Percentiles rank a stretch among this genome's conserved stretches.
Evolutionary conservation across 2,329 filamentous ascomycete genomes (phyloP).

Genomic region (Phialemoniopsis sp.): DNA sequence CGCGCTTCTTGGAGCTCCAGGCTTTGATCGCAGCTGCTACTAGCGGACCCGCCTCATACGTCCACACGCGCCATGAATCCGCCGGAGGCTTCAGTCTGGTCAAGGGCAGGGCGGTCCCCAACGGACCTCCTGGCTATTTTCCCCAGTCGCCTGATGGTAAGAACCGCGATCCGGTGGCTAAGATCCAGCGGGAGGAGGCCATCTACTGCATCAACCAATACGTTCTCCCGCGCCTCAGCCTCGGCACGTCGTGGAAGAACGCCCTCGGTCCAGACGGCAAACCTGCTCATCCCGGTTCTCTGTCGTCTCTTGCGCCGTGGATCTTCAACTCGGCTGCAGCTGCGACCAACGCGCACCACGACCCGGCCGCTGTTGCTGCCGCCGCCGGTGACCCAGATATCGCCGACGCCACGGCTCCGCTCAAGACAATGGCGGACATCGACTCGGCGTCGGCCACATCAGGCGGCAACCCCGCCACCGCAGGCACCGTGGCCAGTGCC

Average conservation of each 20-base stretch:
- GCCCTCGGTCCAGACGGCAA: too few species aligned
- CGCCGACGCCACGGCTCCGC: background rate
- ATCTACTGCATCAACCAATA: slow-evolving; percentile 68
- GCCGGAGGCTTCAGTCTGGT: slow-evolving; percentile 57
- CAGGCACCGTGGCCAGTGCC: background rate
- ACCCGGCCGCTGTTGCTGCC: background rate
- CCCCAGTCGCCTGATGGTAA: slow-evolving; percentile 38
- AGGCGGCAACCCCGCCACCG: background rate
- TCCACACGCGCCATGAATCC: slow-evolving; percentile 50
- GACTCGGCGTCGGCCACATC: background rate
- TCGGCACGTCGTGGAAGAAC: slow-evolving; percentile 32
- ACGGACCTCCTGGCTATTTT: slow-evolving; percentile 59
- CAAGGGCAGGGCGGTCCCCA: slow-evolving; percentile 61
- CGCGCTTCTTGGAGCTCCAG: slow-evolving; percentile 67
- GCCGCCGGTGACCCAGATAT: slow-evolving; percentile 1
- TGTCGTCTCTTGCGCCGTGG: slow-evolving; percentile 52
- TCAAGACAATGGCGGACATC: background rate
- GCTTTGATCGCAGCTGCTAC: slow-evolving; percentile 45
- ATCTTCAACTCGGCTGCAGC: slow-evolving; percentile 31
- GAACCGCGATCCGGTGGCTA: slow-evolving; percentile 55
- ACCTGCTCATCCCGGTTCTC: slow-evolving; percentile 4
- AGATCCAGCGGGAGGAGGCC: slow-evolving; percentile 63
- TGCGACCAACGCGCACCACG: background rate
- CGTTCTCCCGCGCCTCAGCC: slow-evolving; percentile 55
- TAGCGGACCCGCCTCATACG: slow-evolving; percentile 50